These are phyloP conservation scores for Tuber aestivum DNA, from an alignment of 495 filamentous ascomycete genomes.

Conservation along the genomic window DNA sequence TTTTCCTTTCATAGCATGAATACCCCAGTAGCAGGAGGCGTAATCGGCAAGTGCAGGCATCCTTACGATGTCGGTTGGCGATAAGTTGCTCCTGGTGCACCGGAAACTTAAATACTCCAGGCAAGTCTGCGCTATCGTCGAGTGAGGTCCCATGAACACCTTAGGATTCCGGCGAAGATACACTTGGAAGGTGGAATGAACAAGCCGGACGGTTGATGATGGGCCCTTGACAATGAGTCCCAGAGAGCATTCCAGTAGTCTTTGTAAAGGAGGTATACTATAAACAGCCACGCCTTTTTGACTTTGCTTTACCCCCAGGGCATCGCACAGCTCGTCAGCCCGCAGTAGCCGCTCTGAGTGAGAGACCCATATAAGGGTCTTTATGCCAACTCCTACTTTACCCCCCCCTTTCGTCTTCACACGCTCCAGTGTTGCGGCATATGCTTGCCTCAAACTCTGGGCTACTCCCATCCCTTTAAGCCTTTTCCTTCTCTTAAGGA, in stretches of 20 bases:
- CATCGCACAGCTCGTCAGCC: background rate
- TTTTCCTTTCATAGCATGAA: background rate
- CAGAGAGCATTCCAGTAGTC: background rate
- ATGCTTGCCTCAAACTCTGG: background rate
- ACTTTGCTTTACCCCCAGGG: background rate
- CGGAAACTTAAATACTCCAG: background rate
- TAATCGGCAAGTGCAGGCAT: background rate
- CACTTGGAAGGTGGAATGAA: background rate
- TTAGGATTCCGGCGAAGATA: background rate
- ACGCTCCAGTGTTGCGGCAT: background rate
- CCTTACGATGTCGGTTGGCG: background rate
- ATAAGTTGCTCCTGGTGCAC: background rate
- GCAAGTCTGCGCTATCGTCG: background rate
- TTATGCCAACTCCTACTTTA: background rate
- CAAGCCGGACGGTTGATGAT: background rate
- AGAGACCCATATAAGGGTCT: background rate
- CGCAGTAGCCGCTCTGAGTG: background rate
- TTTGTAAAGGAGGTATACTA: background rate
- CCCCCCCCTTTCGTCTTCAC: background rate
- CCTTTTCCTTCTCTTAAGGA: background rate
- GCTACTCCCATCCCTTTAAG: background rate
- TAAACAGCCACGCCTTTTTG: background rate
- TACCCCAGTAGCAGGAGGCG: background rate
- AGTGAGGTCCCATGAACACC: background rate
- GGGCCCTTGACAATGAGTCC: background rate